Evolutionary conservation across 2,329 filamentous ascomycete species (phyloP).

Genomic region (Apiospora phragmitis): DNA sequence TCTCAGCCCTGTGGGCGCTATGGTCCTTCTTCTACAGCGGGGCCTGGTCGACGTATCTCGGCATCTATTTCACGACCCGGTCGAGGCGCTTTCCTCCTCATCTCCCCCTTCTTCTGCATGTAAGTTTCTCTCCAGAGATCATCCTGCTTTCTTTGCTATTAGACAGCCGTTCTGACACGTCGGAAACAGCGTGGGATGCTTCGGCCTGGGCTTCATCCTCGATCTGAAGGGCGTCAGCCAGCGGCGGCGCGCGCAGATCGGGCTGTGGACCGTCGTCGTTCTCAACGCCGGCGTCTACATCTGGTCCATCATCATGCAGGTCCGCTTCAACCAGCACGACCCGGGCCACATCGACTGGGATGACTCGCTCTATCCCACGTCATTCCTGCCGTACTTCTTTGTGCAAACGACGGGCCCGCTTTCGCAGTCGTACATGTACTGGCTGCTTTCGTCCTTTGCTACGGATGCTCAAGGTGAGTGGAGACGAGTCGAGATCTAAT

Average conservation of each 20-base stretch:
- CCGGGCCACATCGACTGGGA: conserved; percentile 49
- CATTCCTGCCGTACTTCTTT: conserved; percentile 50
- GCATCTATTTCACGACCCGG: conserved; percentile 44
- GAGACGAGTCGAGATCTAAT: neutral
- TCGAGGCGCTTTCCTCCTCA: conserved; percentile 44
- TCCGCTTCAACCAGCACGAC: conserved; percentile 35
- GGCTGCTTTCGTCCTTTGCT: conserved; percentile 43
- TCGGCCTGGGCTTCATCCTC: conserved; percentile 47
- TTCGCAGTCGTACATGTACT: conserved; percentile 47
- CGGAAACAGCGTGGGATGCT: conserved; percentile 40
- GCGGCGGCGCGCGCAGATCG: conserved; percentile 45
- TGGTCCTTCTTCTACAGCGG: conserved; percentile 50
- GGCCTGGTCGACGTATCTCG: conserved; percentile 46
- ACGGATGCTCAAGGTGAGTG: conserved; percentile 39
- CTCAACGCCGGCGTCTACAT: conserved; percentile 49
- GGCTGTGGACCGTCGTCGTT: conserved; percentile 44
- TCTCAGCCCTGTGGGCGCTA: conserved; percentile 41
- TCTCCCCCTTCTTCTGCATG: conserved; percentile 51
- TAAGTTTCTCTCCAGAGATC: conserved; percentile 11
- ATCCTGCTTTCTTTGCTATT: too few species aligned
- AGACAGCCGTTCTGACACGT: neutral
- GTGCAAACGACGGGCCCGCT: conserved; percentile 42
- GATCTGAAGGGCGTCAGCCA: conserved; percentile 40
- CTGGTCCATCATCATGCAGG: conserved; percentile 50
- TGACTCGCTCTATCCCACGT: conserved; percentile 39